Percentiles rank a stretch among this genome's conserved stretches.
Conservation (phyloP, 2,329 filamentous ascomycete species). For the Lachnellula subtilissima region DNA sequence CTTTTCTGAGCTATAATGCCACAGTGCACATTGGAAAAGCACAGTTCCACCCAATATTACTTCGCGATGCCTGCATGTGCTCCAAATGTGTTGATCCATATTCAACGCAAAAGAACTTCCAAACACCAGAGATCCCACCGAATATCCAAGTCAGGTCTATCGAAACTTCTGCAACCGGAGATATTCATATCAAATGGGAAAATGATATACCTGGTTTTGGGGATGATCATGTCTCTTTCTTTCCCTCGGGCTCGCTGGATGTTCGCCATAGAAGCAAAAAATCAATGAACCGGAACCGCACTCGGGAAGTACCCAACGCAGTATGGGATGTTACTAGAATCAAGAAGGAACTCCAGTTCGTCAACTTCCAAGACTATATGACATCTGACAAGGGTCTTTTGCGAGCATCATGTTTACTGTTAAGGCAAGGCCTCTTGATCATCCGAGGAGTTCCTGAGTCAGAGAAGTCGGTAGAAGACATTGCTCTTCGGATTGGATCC, state of each 20-base stretch:
- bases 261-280: not conserved
- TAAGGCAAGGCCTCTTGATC: conserved; percentile 69
- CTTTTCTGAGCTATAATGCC: too few relatives aligned
- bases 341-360: conserved; percentile 45
- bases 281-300: not conserved
- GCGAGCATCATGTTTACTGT: conserved; percentile 57
- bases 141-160: conserved; percentile 38
- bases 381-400: conserved; percentile 50
- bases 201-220: conserved; percentile 42
- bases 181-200: conserved; percentile 50
- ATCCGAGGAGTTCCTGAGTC: conserved; percentile 67
- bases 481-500: conserved; percentile 69
- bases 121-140: conserved; percentile 57
- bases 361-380: conserved; percentile 72
- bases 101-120: conserved; percentile 60
- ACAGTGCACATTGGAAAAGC: not conserved
- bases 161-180: conserved; percentile 34
- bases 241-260: conserved; percentile 16
- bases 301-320: not conserved
- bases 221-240: conserved; percentile 24
- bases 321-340: conserved; percentile 45
- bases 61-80: conserved; percentile 57
- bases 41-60: conserved; percentile 25
- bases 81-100: conserved; percentile 51
- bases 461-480: conserved; percentile 58